These are phyloP conservation scores for Leccinum fibrillosum DNA, from an alignment of 768 basidiomycete genomes.

Conservation along the genomic window DNA sequence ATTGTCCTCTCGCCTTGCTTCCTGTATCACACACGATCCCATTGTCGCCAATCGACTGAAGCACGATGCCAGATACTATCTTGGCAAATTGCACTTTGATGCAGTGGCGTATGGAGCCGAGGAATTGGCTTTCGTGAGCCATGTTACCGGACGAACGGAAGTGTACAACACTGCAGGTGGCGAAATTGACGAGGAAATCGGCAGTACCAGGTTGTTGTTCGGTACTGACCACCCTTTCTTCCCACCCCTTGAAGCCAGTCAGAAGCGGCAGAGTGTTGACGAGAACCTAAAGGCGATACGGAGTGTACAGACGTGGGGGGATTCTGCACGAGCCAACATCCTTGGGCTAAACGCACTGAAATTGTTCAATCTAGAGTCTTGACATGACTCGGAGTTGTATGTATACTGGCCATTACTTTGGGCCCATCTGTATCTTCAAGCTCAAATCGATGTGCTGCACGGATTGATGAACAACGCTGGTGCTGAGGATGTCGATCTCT, in stretches of 20 bases:
- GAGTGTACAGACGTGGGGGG: slow-evolving; percentile 2
- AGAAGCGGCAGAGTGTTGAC: slow-evolving; percentile 82
- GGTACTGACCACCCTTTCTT: too few relatives aligned
- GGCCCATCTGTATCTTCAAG: slow-evolving; percentile 80
- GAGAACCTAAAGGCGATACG: slow-evolving; percentile 83
- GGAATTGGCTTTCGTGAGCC: slow-evolving; percentile 75
- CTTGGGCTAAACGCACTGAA: slow-evolving; percentile 69
- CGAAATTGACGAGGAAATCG: too few relatives aligned
- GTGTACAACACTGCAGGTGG: too few relatives aligned
- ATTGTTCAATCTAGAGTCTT: slow-evolving; percentile 53
- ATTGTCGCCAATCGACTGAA: slow-evolving; percentile 67
- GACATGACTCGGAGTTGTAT: slow-evolving; percentile 9
- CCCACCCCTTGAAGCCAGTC: slow-evolving; percentile 40
- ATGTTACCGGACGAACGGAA: slow-evolving; percentile 33
- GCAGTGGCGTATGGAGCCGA: slow-evolving; percentile 86
- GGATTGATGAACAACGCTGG: slow-evolving; percentile 86
- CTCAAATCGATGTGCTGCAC: slow-evolving; percentile 96
- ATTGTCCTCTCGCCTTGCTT: slow-evolving; percentile 79
- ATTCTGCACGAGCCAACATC: slow-evolving; percentile 63
- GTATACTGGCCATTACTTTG: slow-evolving; percentile 31
- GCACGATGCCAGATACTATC: slow-evolving; percentile 82
- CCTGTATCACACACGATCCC: slow-evolving; percentile 85
- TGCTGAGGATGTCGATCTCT: slow-evolving; percentile 80
- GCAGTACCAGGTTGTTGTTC: too few relatives aligned
- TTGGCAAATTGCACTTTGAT: slow-evolving; percentile 78